phyloP scores from a whole-genome alignment of 2,329 filamentous ascomycete genomes.

The Cercospora brassicicola region DNA sequence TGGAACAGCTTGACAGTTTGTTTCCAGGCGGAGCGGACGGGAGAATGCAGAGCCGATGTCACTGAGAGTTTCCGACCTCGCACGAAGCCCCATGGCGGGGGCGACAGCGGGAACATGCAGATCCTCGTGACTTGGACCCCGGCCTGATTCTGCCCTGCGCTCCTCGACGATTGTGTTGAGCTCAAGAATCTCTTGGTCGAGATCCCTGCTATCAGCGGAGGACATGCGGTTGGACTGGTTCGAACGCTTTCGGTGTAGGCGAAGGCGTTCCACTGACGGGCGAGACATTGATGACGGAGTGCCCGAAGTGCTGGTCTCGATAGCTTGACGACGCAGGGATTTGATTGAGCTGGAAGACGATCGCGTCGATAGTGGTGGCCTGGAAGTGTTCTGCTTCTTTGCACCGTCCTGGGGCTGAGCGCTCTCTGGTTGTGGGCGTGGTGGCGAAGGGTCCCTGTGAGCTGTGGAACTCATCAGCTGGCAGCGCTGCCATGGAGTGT shows the following conservation, averaged over 20 bases:
- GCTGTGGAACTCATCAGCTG: constrained; percentile 17
- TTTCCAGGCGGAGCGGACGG: constrained; percentile 34
- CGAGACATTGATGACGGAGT: constrained; percentile 15
- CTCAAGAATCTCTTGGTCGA: constrained; percentile 50
- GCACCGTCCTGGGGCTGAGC: neutral
- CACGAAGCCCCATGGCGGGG: constrained; percentile 48
- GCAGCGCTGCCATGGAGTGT: constrained; percentile 19
- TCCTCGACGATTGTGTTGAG: constrained; percentile 53
- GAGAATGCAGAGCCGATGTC: constrained; percentile 52
- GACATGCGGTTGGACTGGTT: constrained; percentile 29
- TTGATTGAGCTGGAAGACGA: constrained; percentile 37
- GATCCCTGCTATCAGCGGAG: constrained; percentile 27
- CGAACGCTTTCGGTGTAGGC: constrained; percentile 40
- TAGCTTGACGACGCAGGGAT: constrained; percentile 40
- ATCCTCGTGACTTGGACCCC: constrained; percentile 29
- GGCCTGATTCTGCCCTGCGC: constrained; percentile 42
- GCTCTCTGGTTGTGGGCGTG: constrained; percentile 1
- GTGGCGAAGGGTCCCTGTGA: constrained; percentile 2
- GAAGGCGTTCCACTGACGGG: constrained; percentile 36
- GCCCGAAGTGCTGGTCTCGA: constrained; percentile 22
- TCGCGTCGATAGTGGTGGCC: constrained; percentile 20
- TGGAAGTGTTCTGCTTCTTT: neutral
- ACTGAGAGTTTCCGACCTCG: constrained; percentile 50
- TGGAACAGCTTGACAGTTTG: constrained; percentile 2
- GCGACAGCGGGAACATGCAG: constrained; percentile 51